These are phyloP conservation scores for Elongisporangium undulatum DNA, from an alignment of 352 stramenopile genomes.

Conservation along the genomic window DNA sequence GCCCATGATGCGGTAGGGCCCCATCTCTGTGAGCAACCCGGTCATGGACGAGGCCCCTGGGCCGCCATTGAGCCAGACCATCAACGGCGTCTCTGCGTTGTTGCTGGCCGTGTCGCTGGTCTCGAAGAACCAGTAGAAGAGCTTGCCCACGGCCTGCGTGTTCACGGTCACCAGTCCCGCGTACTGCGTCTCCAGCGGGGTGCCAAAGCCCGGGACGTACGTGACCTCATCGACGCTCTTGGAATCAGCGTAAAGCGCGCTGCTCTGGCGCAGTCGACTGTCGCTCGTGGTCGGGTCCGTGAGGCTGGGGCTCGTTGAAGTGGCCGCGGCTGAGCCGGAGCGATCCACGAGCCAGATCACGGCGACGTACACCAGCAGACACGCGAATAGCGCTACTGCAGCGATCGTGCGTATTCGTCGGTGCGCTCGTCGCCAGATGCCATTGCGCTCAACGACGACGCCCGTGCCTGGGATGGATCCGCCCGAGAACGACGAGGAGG, in stretches of 20 bases:
- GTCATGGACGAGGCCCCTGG: slow-evolving; percentile 80
- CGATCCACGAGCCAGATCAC: background rate
- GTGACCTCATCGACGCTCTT: slow-evolving; percentile 40
- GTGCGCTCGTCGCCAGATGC: background rate
- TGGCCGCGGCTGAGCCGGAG: background rate
- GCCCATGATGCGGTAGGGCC: slow-evolving; percentile 62
- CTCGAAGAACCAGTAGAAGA: slow-evolving; percentile 89
- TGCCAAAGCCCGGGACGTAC: slow-evolving; percentile 67
- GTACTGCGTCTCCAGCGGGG: slow-evolving; percentile 72
- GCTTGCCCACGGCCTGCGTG: slow-evolving; percentile 35
- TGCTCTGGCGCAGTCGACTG: slow-evolving; percentile 8
- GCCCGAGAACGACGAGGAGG: slow-evolving; percentile 12
- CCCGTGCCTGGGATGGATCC: slow-evolving; percentile 12
- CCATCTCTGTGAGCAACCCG: slow-evolving; percentile 71
- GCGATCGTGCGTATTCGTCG: slow-evolving; percentile 18
- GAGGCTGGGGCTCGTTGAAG: background rate
- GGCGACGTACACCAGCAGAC: slow-evolving; percentile 11
- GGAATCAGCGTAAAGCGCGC: slow-evolving; percentile 2
- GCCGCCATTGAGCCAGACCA: slow-evolving; percentile 81
- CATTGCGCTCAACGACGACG: background rate
- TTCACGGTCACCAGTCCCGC: slow-evolving; percentile 67
- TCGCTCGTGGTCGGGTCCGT: slow-evolving; percentile 1
- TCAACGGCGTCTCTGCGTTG: slow-evolving; percentile 47
- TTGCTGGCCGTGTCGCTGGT: slow-evolving; percentile 36
- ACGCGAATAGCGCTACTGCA: slow-evolving; percentile 10